Conservation (phyloP, 768 basidiomycete species). For the Rhodocollybia butyracea region DNA sequence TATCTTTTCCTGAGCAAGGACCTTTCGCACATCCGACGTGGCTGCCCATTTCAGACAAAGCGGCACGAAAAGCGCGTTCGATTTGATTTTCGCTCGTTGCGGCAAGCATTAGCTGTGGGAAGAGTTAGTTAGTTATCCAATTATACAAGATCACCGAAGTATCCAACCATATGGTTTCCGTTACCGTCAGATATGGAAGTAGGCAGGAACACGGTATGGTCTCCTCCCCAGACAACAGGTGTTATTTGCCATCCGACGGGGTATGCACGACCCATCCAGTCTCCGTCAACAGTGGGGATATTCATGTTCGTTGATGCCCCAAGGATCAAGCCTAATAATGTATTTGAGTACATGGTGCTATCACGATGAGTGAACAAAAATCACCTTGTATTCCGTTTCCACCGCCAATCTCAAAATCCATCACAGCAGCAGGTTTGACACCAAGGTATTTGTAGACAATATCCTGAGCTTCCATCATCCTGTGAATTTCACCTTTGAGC, state of each 20-base stretch:
- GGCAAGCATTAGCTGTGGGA: slow-evolving; percentile 30
- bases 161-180: slow-evolving; percentile 27
- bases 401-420: slow-evolving; percentile 34
- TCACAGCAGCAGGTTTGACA: slow-evolving; percentile 23
- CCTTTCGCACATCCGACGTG: slow-evolving; percentile 36
- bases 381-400: slow-evolving; percentile 35
- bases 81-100: slow-evolving; percentile 31
- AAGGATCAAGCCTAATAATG: slow-evolving; percentile 25
- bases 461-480: slow-evolving; percentile 11
- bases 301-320: slow-evolving; percentile 30
- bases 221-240: slow-evolving; percentile 12
- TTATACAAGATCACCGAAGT: neutral
- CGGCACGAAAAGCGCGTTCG: slow-evolving; percentile 36
- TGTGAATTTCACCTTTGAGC: neutral
- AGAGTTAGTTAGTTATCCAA: neutral
- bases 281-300: slow-evolving; percentile 29
- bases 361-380: slow-evolving; percentile 5
- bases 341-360: slow-evolving; percentile 1
- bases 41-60: slow-evolving; percentile 43
- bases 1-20: slow-evolving; percentile 30
- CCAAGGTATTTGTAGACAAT: slow-evolving; percentile 16
- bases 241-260: slow-evolving; percentile 32
- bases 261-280: slow-evolving; percentile 44
- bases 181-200: slow-evolving; percentile 33
- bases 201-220: slow-evolving; percentile 27